These are phyloP conservation scores for Ceratobasidium sp. DNA, from an alignment of 1,284 basidiomycete genomes.

Conservation along the genomic window DNA sequence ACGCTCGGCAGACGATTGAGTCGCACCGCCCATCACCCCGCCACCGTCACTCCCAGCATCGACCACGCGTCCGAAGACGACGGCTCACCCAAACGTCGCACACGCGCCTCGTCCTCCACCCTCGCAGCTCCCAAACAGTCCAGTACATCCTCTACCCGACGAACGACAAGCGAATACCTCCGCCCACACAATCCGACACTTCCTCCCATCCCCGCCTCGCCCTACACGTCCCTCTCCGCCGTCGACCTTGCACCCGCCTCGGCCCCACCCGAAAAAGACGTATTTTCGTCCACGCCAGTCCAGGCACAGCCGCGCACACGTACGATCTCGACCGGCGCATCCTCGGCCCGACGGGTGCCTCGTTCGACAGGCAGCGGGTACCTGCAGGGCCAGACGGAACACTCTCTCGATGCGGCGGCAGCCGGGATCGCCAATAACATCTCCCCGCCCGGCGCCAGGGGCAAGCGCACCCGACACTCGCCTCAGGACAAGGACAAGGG, in stretches of 20 bases:
- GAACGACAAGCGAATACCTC: constrained; percentile 37
- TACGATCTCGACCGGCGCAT: constrained; percentile 27
- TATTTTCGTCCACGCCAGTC: neutral
- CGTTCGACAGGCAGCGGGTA: constrained; percentile 12
- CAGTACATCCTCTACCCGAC: neutral
- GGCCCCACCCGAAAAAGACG: constrained; percentile 5
- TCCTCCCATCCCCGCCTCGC: constrained; percentile 36
- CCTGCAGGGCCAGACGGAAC: constrained; percentile 27
- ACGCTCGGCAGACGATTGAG: constrained; percentile 70
- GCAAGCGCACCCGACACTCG: neutral
- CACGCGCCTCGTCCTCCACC: constrained; percentile 17
- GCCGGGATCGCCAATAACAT: neutral
- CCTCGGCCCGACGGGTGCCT: constrained; percentile 10
- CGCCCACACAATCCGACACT: constrained; percentile 28
- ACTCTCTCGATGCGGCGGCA: constrained; percentile 33
- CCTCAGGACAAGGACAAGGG: neutral
- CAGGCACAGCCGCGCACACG: constrained; percentile 21
- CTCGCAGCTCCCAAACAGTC: constrained; percentile 35
- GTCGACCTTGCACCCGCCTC: constrained; percentile 30
- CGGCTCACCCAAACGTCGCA: neutral
- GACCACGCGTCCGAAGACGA: neutral
- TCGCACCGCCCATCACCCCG: constrained; percentile 43
- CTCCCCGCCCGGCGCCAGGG: neutral
- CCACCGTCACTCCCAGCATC: neutral
- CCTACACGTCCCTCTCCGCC: constrained; percentile 36